Base-by-base conservation (phyloP, 2,329 filamentous ascomycete species). In the Curvularia lunata region DNA sequence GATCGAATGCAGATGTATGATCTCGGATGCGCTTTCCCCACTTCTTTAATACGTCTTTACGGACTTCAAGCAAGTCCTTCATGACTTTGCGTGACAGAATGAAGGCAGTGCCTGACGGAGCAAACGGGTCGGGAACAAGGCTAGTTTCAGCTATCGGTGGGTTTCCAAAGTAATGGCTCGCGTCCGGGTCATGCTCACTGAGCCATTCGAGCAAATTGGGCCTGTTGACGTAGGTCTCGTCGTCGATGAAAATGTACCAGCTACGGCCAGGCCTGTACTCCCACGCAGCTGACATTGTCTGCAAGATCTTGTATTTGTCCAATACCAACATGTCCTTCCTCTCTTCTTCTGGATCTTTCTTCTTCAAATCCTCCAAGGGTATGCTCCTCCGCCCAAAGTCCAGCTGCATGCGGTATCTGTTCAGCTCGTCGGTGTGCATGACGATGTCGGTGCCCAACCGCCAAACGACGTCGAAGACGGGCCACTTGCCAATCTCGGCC, bases 171-270 rank as follows among this genome's bases (percentile, higher is more conserved):
- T 86, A 87, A 46, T 77, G 73, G 5, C 82, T 80, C 57, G 82
- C 69, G 2, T 68, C 70, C 2, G 80, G 62, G 66, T 87, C 80
- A 60, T 84, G 80, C 21, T 79, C 75, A 18, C 76, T 74, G 21
- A 87, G 77, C 83, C 83, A 87, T 23, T 78, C 72, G 16, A 85
- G 66, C 40, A 86, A 63, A 30, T 83, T 84, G 32, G 79, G 74
- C 77, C 84, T 84, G 9, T 84, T 75, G 40, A 86, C 70, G 62
- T 84, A 86, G 0, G 84, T 86, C 66, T 87, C 85, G 0, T 83
- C 81, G 63, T 86, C 85, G 46, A 85, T 80, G 68, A 87, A 87
- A 54, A 85, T 75, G 59, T 81, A 87, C 85, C 85, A 87, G 53
- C 82, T 83, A 43, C 81, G 80, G 25, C 83, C 72, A 2, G 81